Evolutionary conservation across 164 flowering plant species (phyloP), one percentile per base, ranked within the genome.

Genomic region (Stephania yunnanensis): DNA sequence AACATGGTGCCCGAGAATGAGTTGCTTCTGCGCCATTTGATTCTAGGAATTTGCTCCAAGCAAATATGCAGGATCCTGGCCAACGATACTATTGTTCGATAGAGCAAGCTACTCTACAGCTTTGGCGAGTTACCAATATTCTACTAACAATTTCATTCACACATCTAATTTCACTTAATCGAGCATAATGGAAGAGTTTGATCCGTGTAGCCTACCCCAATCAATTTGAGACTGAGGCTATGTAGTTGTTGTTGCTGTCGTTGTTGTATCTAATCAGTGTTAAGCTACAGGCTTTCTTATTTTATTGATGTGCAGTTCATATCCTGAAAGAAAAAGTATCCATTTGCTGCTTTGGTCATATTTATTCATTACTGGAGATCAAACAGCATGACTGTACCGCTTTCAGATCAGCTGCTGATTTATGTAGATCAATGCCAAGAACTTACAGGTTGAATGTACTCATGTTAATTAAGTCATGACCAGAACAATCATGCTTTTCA

Each of bases 51-150:
- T 94, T 76, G 76, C 88, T 91, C 76, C 94, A 92, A 85, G 88
- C 89, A 64, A 85, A 88, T 79, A 87, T 84, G 58, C 80, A 88
- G 73, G 93, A 90, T 69, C 82, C 91, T 75, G 84, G 80, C 76
- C 77, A 83, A 58, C 81, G 86, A 31, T 86, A 88, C 78, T 74
- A 86, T 13, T 87, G 84, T 68, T 89, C 90, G 42, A 36, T 1
- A 74, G 97, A 94, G 73, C 90, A 83, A 73, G 87, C 90, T 22
- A 77, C 90, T 31, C 92, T 94, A 69, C 97, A 92, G 72, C 83
- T 91, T 71, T 91, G 87, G 89, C 91, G 87, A 45, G 45, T 31
- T 45, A 10, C 19, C 42, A 4, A 36, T 25, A 61, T 73, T 15
- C 30, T 15, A 19, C 42, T 36, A 36, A 7, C 69, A 50, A 9